Conservation (phyloP, 2,329 filamentous ascomycete genomes). For the Diaporthe velutina region DNA sequence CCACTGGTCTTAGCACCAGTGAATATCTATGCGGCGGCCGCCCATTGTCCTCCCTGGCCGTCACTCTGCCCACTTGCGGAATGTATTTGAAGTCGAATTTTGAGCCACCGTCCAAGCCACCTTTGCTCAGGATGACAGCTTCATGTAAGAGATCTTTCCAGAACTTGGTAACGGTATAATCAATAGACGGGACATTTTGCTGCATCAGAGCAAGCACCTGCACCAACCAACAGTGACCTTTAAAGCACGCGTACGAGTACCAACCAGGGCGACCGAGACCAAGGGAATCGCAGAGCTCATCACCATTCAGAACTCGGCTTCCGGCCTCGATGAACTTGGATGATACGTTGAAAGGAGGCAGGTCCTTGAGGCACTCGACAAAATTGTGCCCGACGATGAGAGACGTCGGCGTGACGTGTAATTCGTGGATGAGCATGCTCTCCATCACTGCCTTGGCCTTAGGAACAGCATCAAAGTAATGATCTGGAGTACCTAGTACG, state of each 20-base stretch:
- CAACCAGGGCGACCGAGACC: not conserved
- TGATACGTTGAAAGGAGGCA: not conserved
- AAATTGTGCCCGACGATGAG: conserved; percentile 14
- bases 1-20: not conserved
- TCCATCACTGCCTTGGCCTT: conserved; percentile 6
- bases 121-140: not conserved
- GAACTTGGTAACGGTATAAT: not conserved
- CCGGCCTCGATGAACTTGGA: conserved; percentile 2
- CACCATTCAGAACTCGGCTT: conserved; percentile 5
- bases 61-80: not conserved
- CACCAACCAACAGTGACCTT: conserved; percentile 13
- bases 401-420: conserved; percentile 7
- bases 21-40: not conserved
- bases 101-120: conserved; percentile 3
- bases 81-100: conserved; percentile 7
- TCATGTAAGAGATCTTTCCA: not conserved
- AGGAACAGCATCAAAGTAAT: not conserved
- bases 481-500: not conserved
- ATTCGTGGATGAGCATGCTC: conserved; percentile 12
- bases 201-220: not conserved
- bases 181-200: not conserved
- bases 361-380: conserved; percentile 4
- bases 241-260: conserved; percentile 12
- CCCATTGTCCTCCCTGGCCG: not conserved
- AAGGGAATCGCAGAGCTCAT: conserved; percentile 6